Conservation (phyloP, 2,329 filamentous ascomycete species). For the Hypoxylon sp. region DNA sequence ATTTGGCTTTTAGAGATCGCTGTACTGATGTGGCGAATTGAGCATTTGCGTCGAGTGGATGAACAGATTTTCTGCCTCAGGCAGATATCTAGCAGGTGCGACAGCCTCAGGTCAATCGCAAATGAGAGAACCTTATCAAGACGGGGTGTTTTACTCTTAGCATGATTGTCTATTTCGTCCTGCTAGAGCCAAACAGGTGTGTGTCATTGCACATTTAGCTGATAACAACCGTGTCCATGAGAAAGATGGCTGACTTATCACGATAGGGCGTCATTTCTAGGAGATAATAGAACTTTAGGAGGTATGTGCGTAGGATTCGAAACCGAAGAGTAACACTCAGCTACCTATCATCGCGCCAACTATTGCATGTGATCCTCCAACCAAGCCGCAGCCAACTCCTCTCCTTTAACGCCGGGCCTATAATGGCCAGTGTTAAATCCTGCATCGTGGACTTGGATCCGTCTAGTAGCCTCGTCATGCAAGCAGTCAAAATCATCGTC, state of each 20-base stretch:
- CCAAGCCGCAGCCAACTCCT: conserved; percentile 46
- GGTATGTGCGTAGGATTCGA: not conserved
- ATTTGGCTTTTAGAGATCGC: not conserved
- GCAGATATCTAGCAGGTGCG: not conserved
- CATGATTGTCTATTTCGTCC: too few species aligned
- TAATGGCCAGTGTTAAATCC: conserved; percentile 52
- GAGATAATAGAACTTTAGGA: too few species aligned
- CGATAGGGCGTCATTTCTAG: too few species aligned
- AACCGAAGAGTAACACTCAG: not conserved
- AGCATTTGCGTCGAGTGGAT: not conserved
- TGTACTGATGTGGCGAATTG: not conserved
- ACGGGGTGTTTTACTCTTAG: too few species aligned
- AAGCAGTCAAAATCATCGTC: conserved; percentile 57
- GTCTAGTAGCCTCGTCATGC: conserved; percentile 55
- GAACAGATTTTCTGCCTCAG: not conserved
- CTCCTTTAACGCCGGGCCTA: conserved; percentile 33
- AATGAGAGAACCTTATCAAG: too few species aligned
- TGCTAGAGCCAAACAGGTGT: too few species aligned
- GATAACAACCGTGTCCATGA: too few species aligned
- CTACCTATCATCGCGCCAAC: not conserved
- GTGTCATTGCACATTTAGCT: too few species aligned
- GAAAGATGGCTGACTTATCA: too few species aligned
- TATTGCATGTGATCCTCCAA: conserved; percentile 38
- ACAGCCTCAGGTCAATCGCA: too few species aligned
- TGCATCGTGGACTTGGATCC: conserved; percentile 59